Evolutionary conservation across 768 basidiomycete genomes (phyloP), one percentile per base, ranked within the genome.

Genomic region (Termitomyces sp.): DNA sequence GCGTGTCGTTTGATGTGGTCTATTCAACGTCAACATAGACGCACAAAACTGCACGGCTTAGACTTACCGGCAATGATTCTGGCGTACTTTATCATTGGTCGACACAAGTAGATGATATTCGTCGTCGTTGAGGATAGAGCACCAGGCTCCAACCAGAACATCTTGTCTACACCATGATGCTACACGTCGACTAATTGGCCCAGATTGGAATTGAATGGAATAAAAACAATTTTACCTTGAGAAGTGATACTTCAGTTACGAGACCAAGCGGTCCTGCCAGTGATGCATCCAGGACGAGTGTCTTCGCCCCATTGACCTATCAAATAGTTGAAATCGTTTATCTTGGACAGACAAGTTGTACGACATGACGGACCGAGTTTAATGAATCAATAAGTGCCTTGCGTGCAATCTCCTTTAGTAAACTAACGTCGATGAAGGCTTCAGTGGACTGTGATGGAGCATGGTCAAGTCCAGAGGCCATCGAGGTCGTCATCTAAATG

Each of bases 111-210:
- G 20, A 99, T 84, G 58, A 98, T 85, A 65, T 95, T 95, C 34
- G 89, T 82, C 6, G 95, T 94, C 3, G 85, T 81, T 3, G 92
- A 88, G 13, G 84, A 80, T 47, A 98, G 73, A 9, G 92, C 87
- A 18, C 95, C 95, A 12, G 88, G 72, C 72, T 98, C 97, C 24
- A 99, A 84, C 96, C 97, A 99, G 75, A 95, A 97, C 92, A 99
- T 96, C 78, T 97, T 97, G 76, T 98, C 95, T 3, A 99, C 93
- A 5, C 94, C 95, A 85, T 98, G 95, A 68, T 98, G 91, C 96
- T 98, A 64, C 55, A 24, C 29, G 29, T n/a, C 7, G 57, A 50
- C 36, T 51, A 36, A 31, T 52, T 13, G 2, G 34, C 10, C 20
- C 20, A 47, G 24, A 26, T n/a, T 16, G 28, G 47, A 31, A 24